Evolutionary conservation across 2,329 filamentous ascomycete genomes (phyloP).

Genomic region (Exophiala oligosperma): DNA sequence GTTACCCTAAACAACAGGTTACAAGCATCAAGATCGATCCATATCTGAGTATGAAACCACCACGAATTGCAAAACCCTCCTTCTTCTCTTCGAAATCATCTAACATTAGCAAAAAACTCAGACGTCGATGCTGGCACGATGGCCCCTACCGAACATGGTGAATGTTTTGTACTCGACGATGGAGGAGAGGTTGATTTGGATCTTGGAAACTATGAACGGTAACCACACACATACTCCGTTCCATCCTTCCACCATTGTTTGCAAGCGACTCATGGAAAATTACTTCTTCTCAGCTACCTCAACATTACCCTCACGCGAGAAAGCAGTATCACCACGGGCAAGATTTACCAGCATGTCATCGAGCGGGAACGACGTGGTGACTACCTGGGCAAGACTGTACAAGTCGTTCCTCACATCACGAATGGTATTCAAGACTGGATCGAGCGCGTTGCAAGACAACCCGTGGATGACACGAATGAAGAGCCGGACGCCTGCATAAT

Average conservation of each 20-base stretch:
- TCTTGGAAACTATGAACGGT: constrained; percentile 72
- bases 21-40: constrained; percentile 69
- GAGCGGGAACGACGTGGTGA: constrained; percentile 69
- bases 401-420: constrained; percentile 90
- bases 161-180: constrained; percentile 84
- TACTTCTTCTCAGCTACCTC: constrained; percentile 57
- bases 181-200: constrained; percentile 76
- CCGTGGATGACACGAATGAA: constrained; percentile 79
- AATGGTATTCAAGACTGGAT: constrained; percentile 93
- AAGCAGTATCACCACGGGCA: constrained; percentile 96
- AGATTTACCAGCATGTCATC: constrained; percentile 90
- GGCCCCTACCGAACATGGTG: constrained; percentile 74
- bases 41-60: constrained; percentile 42
- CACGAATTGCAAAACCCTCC: too few relatives aligned
- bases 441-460: constrained; percentile 77
- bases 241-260: neutral
- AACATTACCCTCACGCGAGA: constrained; percentile 78
- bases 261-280: neutral
- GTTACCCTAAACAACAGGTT: constrained; percentile 40
- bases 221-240: neutral
- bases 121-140: constrained; percentile 70
- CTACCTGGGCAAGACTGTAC: constrained; percentile 85
- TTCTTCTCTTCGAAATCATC: constrained; percentile 38
- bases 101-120: constrained; percentile 54
- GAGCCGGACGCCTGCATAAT: constrained; percentile 92